Evolutionary conservation across 495 filamentous ascomycete genomes (phyloP), one percentile per base, ranked within the genome.

Genomic region (Monascus purpureus): DNA sequence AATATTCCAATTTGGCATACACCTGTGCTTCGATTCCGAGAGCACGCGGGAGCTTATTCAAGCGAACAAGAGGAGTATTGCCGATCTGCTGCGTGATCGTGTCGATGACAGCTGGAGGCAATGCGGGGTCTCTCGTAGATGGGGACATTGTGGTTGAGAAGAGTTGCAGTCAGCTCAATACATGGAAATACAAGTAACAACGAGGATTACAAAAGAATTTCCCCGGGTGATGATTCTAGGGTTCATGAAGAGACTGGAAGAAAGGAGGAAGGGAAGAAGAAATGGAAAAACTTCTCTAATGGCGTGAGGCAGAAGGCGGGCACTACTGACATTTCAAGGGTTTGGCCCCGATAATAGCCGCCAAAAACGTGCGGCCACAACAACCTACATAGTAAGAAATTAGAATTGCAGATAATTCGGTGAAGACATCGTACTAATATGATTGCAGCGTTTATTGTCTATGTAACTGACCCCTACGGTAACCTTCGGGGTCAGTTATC

Each of bases 1-100:
- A 96, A 37, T 83, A 80, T 54, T 99, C 90, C 33, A 85, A 68
- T 53, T 99, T 99, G 29, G 82, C 92, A 58, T 88, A 99, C 22
- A 99, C 77, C 25, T 84, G 77, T 35, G 77, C 75, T 52, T 93
- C 73, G 46, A 99, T 86, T 22, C 86, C 86, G 6, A 93, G 57
- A 33, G 78, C 83, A 47, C 88, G 81, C 6, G 90, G 92, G 39
- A 99, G 72, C 47, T 73, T 77, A 61, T 95, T 96, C 38, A 99
- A 67, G 14, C 78, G 78, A 12, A 99, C 86, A 20, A 99, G 70
- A 3, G 90, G 90, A 8, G 92, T 96, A 54, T 92, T 92, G 43
- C 90, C 90, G 42, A 99, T 96, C 38, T 79, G 73, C 45, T 80
- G 61, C 15, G 63, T 66, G 38, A 80, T 71, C 13, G 52, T 57